Conservation (phyloP, 192 early-diverging fungal species). For the Cetraspora pellucida region DNA sequence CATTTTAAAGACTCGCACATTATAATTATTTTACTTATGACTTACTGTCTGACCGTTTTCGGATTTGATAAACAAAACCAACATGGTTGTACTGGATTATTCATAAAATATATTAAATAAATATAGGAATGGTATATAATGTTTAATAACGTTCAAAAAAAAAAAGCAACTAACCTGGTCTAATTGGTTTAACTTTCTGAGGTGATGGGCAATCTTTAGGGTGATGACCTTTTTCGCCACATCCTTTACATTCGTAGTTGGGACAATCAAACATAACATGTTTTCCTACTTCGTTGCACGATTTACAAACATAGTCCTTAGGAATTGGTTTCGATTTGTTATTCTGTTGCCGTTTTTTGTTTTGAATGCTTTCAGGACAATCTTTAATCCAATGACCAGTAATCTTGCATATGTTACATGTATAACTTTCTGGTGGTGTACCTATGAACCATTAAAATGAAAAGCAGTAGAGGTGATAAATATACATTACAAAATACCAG, state of each 20-base stretch:
- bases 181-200: neutral
- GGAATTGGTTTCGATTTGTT: slow-evolving; percentile 22
- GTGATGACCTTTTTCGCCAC: slow-evolving; percentile 66
- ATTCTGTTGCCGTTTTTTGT: slow-evolving; percentile 3
- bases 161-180: neutral
- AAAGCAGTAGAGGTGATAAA: neutral
- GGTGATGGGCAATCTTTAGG: slow-evolving; percentile 62
- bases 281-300: slow-evolving; percentile 53
- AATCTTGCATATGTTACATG: slow-evolving; percentile 50
- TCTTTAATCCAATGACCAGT: slow-evolving; percentile 53
- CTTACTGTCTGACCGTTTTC: slow-evolving; percentile 77
- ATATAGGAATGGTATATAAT: neutral
- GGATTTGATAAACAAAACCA: slow-evolving; percentile 98
- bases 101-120: slow-evolving; percentile 12
- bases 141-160: neutral
- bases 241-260: slow-evolving; percentile 63
- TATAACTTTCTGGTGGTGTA: slow-evolving; percentile 47
- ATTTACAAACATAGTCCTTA: slow-evolving; percentile 49
- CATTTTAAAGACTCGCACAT: neutral
- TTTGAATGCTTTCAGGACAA: slow-evolving; percentile 39
- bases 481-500: slow-evolving; percentile 12
- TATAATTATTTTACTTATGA: neutral
- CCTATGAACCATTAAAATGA: slow-evolving; percentile 8
- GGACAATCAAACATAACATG: slow-evolving; percentile 61
- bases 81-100: slow-evolving; percentile 57